phyloP scores from a whole-genome alignment of 208 protist genomes.

The Lotmaria passim region DNA sequence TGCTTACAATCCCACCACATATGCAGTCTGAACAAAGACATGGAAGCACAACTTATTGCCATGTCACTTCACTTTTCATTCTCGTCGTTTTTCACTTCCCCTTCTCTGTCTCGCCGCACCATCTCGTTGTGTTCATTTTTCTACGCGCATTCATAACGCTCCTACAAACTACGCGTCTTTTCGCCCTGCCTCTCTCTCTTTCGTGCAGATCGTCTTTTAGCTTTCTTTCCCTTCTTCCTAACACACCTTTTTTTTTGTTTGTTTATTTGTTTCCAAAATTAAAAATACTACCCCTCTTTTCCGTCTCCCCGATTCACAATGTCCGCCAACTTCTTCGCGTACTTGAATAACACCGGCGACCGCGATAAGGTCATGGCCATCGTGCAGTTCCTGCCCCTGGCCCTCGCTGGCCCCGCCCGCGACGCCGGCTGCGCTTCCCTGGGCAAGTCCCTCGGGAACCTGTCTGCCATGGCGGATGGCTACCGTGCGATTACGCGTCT shows the following conservation, averaged over 20 bases:
- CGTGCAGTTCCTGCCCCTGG: conserved; percentile 85
- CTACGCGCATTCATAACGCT: too few relatives aligned
- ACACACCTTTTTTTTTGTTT: too few relatives aligned
- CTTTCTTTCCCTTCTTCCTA: conserved; percentile 1
- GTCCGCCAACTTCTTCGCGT: conserved; percentile 57
- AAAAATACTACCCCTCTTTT: conserved; percentile 20
- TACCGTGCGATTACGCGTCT: conserved; percentile 91
- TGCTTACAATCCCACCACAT: too few relatives aligned
- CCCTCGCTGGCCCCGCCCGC: conserved; percentile 61
- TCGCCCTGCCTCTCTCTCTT: conserved; percentile 10
- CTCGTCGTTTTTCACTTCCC: too few relatives aligned
- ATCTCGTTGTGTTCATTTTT: conserved; percentile 13
- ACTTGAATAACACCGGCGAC: conserved; percentile 76
- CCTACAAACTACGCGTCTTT: conserved; percentile 4
- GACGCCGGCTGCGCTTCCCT: conserved; percentile 61
- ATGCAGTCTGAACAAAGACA: too few relatives aligned
- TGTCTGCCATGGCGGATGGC: conserved; percentile 80
- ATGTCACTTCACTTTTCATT: too few relatives aligned
- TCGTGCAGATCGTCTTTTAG: conserved; percentile 13
- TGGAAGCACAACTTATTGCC: too few relatives aligned
- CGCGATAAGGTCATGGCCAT: conserved; percentile 92
- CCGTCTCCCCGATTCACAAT: conserved; percentile 24
- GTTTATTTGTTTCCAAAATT: not conserved
- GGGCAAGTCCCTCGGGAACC: conserved; percentile 66
- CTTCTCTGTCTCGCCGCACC: not conserved